Evolutionary conservation across 1,284 basidiomycete species (phyloP).

Genomic region (Pyrrhoderma lamaoense): DNA sequence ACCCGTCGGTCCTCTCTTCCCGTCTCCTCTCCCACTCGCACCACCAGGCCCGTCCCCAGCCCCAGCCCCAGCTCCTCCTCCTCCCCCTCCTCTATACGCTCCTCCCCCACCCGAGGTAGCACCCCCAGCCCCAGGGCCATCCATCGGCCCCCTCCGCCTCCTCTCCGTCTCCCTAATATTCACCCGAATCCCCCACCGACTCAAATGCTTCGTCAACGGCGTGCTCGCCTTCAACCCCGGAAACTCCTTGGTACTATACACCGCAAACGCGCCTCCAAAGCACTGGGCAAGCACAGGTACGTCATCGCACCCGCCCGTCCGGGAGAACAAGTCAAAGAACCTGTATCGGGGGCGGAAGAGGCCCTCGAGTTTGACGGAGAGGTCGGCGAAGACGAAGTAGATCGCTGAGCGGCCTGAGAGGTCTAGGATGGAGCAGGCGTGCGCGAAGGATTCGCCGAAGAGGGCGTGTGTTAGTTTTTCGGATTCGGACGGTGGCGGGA

Average conservation of each 20-base stretch:
- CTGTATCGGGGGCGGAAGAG: conserved; percentile 60
- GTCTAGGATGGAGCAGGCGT: conserved; percentile 47
- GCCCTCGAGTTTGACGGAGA: conserved; percentile 58
- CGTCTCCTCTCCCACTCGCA: background rate
- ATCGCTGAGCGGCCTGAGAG: conserved; percentile 50
- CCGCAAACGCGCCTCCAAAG: conserved; percentile 58
- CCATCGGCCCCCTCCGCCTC: conserved; percentile 34
- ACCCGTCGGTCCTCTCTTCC: too few relatives aligned
- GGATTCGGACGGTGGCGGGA: conserved; percentile 12
- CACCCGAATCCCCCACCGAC: conserved; percentile 53
- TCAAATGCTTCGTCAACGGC: conserved; percentile 52
- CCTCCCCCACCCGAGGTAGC: background rate
- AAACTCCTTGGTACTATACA: conserved; percentile 77
- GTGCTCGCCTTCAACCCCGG: conserved; percentile 68
- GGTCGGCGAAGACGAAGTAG: conserved; percentile 67
- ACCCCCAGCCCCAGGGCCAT: background rate
- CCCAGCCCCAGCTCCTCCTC: background rate
- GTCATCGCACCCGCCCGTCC: conserved; percentile 23
- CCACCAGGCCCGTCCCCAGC: background rate
- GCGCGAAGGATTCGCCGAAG: conserved; percentile 37
- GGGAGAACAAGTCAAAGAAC: conserved; percentile 54
- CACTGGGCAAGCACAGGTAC: conserved; percentile 60
- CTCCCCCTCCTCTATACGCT: background rate
- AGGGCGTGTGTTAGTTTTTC: conserved; percentile 15
- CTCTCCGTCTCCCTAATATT: conserved; percentile 66